Evolutionary conservation across 1,284 basidiomycete genomes (phyloP).

Genomic region (Sanghuangporus weigelae): DNA sequence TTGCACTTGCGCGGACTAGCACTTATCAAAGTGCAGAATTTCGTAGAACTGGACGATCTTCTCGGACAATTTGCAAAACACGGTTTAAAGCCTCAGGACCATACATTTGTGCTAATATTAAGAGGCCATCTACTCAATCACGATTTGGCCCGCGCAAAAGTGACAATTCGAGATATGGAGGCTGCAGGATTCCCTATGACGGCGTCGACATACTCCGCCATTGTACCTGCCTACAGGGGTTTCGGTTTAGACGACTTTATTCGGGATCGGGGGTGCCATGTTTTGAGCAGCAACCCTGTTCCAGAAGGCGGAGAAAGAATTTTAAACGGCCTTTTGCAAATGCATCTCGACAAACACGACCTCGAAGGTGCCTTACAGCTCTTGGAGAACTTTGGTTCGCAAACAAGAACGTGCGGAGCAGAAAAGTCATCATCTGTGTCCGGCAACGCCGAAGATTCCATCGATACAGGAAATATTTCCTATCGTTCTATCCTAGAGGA

Average conservation of each 20-base stretch:
- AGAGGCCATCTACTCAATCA: constrained; percentile 63
- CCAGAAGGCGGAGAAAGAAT: constrained; percentile 39
- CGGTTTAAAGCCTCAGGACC: constrained; percentile 42
- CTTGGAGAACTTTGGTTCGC: constrained; percentile 2
- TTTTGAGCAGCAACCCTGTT: constrained; percentile 35
- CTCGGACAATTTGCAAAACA: constrained; percentile 45
- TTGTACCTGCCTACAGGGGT: constrained; percentile 52
- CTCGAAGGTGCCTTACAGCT: constrained; percentile 28
- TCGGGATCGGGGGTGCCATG: constrained; percentile 43
- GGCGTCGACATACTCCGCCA: constrained; percentile 51
- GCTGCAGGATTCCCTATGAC: constrained; percentile 48
- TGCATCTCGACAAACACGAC: constrained; percentile 54
- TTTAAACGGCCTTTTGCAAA: constrained; percentile 59
- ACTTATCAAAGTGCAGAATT: constrained; percentile 47
- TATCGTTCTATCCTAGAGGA: constrained; percentile 26
- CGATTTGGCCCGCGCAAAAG: constrained; percentile 51
- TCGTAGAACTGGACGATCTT: constrained; percentile 37
- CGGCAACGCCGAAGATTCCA: constrained; percentile 8
- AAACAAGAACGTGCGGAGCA: background rate
- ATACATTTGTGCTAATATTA: constrained; percentile 63
- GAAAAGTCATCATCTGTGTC: constrained; percentile 25
- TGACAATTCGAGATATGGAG: constrained; percentile 49
- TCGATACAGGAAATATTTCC: constrained; percentile 5
- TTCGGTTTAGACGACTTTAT: constrained; percentile 55
- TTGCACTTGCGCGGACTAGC: constrained; percentile 66